A percentile compares a stretch with the other conserved stretches of the same genome.
phyloP scores from a whole-genome alignment of 495 filamentous ascomycete species.

The Penicillium verhagenii region DNA sequence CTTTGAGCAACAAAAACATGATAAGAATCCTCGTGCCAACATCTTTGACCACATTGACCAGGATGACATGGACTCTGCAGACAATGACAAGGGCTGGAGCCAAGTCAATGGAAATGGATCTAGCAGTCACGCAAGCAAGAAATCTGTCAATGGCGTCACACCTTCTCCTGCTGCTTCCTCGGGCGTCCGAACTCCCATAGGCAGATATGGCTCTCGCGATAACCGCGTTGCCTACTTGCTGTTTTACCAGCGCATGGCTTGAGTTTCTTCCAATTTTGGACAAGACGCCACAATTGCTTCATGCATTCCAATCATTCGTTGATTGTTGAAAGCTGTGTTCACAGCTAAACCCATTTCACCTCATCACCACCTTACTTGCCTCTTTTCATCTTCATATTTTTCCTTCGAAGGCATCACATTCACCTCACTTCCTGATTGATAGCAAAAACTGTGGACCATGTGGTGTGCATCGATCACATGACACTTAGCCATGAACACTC shows the following conservation, averaged over 20 bases:
- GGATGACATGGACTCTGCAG: conserved; percentile 56
- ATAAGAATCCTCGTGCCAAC: conserved; percentile 57
- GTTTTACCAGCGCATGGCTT: conserved; percentile 81
- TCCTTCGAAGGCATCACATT: conserved; percentile 15
- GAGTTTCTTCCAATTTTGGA: conserved; percentile 5
- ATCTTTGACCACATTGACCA: conserved; percentile 69
- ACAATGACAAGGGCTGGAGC: conserved; percentile 76
- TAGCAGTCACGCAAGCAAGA: conserved; percentile 49
- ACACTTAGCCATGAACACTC: too few relatives aligned
- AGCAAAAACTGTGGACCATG: conserved; percentile 2
- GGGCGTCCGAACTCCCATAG: conserved; percentile 58
- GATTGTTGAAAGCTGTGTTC: background rate
- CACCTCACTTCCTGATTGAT: conserved; percentile 1
- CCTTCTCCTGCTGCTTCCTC: conserved; percentile 47
- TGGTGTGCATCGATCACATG: background rate
- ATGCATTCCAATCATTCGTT: background rate
- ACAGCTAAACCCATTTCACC: background rate
- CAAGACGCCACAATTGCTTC: background rate
- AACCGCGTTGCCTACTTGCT: conserved; percentile 96
- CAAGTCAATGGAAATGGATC: conserved; percentile 67
- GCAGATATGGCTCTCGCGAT: conserved; percentile 74
- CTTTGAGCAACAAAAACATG: conserved; percentile 62
- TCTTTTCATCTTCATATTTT: conserved; percentile 2
- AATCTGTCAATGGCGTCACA: conserved; percentile 67
- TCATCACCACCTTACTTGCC: conserved; percentile 2